Base-by-base conservation (phyloP, 2,329 filamentous ascomycete species). In the Cladosporium sphaerospermum region DNA sequence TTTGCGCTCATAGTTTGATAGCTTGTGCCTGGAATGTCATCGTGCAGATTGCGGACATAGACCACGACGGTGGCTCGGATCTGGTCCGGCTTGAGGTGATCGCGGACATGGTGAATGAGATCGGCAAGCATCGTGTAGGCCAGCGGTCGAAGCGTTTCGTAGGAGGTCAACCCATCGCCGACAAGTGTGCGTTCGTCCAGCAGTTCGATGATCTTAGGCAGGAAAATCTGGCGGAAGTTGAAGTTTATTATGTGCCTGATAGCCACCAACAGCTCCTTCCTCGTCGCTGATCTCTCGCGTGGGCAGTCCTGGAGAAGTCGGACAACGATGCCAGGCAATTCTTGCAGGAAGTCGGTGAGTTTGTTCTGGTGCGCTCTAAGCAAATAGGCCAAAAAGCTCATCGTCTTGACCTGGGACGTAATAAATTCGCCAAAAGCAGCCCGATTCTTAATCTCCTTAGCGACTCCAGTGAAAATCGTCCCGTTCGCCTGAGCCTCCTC, bases 1-100 rank as follows among this genome's bases (percentile, higher is more conserved):
- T 97, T 99, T 0, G 93, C 95, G 63, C 93, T 97, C 93, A 99
- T 99, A 0, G 93, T 99, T 70, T 99, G 95, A 67, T 99, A 99
- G 70, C 92, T 99, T 0, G 95, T 97, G 8, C 95, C 95, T 0
- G 93, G 95, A 6, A 68, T 61, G 58, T 89, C 89, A 69, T 97
- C 93, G 65, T 96, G 90, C 18, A 99, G 75, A 64, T 97, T 97
- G 65, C 86, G 89, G 1, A 95, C 97, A 70, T 99, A 99, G 3
- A 99, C 93, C 67, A 96, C 89, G 9, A 99, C 90, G 0, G 95
- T 97, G 66, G 91, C 88, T 44, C 91, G 84, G 57, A 99, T 99
- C 72, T 97, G 93, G 60, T 92, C 86, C 9, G 89, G 87, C 18
- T 81, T 84, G 18, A 99, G 75, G n/a, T 85, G 84, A 56, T 97